Percentiles rank a stretch among this genome's conserved stretches.
Conservation (phyloP, 441 rosid genomes). For the Gossypium schwendimanii region DNA sequence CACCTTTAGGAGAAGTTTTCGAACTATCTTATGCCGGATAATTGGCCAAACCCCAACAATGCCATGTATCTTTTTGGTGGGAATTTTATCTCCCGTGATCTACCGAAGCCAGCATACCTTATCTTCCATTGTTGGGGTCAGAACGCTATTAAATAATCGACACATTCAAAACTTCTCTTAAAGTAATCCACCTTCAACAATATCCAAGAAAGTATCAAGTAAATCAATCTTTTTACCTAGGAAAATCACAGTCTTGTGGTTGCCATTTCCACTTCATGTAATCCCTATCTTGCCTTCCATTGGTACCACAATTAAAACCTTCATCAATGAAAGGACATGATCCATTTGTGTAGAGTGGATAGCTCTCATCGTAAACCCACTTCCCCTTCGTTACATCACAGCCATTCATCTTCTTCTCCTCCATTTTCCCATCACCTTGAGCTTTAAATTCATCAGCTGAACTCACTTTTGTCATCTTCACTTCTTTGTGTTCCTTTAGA, state of each 20-base stretch:
- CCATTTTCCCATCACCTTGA: slow-evolving; percentile 15
- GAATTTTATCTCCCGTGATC: no score
- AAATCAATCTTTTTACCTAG: slow-evolving; percentile 41
- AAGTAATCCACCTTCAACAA: no score
- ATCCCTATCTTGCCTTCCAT: slow-evolving; percentile 60
- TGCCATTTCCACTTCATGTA: slow-evolving; percentile 90
- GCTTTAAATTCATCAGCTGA: slow-evolving; percentile 10
- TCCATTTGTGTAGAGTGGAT: slow-evolving; percentile 52
- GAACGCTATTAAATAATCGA: no score
- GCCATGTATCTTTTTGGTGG: no score
- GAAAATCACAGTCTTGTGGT: slow-evolving; percentile 59
- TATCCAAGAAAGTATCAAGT: not conserved
- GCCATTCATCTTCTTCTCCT: slow-evolving; percentile 19
- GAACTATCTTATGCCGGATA: no score
- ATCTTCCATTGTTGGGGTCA: no score
- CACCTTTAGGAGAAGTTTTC: no score
- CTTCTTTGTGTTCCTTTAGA: slow-evolving; percentile 18
- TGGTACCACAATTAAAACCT: slow-evolving; percentile 72
- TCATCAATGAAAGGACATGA: slow-evolving; percentile 85
- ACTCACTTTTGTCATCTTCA: slow-evolving; percentile 18
- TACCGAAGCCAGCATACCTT: no score
- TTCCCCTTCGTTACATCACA: slow-evolving; percentile 68
- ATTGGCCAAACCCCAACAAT: no score
- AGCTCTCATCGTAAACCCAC: slow-evolving; percentile 72
- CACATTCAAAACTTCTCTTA: no score